Percentiles rank a stretch among this genome's conserved stretches.
Evolutionary conservation across 148 eudicot genomes (phyloP).

Genomic region (Cornus suecica): DNA sequence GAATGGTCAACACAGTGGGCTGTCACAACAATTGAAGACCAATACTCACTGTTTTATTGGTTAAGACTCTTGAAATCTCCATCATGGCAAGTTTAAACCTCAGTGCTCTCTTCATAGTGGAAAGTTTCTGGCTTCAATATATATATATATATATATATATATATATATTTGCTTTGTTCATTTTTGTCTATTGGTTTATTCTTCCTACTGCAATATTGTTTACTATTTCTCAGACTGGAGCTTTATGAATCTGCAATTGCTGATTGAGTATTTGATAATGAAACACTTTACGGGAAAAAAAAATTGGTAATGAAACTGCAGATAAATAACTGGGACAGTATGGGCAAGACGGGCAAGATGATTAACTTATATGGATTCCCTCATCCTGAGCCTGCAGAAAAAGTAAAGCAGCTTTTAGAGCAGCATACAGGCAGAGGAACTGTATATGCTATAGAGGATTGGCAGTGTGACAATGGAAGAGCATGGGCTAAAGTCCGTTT

Average conservation of each 20-base stretch:
- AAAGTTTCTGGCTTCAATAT: not conserved
- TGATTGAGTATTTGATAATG: not conserved
- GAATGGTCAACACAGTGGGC: too few relatives aligned
- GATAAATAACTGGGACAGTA: slow-evolving; percentile 2
- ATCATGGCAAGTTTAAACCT: not conserved
- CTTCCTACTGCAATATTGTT: not conserved
- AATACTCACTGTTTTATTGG: too few relatives aligned
- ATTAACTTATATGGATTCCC: slow-evolving; percentile 31
- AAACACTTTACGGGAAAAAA: too few relatives aligned
- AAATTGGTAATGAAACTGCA: slow-evolving; percentile 10
- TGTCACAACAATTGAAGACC: too few relatives aligned
- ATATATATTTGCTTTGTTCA: not conserved
- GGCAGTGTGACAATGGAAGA: slow-evolving; percentile 5
- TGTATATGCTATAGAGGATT: slow-evolving; percentile 30
- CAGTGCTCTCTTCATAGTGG: not conserved
- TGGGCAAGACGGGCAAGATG: slow-evolving; percentile 34
- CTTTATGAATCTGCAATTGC: not conserved
- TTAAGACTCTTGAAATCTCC: too few relatives aligned
- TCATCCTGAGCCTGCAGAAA: slow-evolving; percentile 16
- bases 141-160: too few relatives aligned
- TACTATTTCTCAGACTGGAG: not conserved
- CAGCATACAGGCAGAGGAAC: slow-evolving; percentile 22
- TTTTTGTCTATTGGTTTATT: not conserved
- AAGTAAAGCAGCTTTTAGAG: slow-evolving; percentile 18
- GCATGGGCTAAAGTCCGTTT: slow-evolving; percentile 33